These are phyloP conservation scores for Trametopsis cervina DNA, from an alignment of 768 basidiomycete species.

Conservation along the genomic window DNA sequence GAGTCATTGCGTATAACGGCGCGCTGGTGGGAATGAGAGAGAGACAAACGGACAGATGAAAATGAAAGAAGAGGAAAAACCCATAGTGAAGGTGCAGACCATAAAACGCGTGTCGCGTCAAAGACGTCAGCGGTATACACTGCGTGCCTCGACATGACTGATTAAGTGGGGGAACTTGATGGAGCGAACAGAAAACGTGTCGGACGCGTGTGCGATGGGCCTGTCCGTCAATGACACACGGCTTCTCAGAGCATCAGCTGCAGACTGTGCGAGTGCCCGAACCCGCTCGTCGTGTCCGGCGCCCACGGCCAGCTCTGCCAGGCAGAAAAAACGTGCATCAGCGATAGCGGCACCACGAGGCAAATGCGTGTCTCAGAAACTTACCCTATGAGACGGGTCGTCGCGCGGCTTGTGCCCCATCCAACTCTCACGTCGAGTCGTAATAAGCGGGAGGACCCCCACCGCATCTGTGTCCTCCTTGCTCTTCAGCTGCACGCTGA, in stretches of 20 bases:
- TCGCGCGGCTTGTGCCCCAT: conserved; percentile 11
- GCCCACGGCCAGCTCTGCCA: conserved; percentile 13
- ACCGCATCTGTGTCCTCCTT: conserved; percentile 20
- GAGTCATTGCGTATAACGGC: no score
- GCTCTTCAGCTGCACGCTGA: conserved; percentile 33
- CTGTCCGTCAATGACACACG: no score
- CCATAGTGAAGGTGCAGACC: no score
- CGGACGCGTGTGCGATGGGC: no score
- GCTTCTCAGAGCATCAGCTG: conserved; percentile 6
- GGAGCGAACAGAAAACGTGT: no score
- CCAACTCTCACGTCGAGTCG: conserved; percentile 11
- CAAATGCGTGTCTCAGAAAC: conserved; percentile 2
- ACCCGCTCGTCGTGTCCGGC: conserved; percentile 1
- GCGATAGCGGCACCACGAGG: conserved; percentile 1
- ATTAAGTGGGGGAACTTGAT: no score
- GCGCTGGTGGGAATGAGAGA: no score
- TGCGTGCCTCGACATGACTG: no score
- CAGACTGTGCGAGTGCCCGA: conserved; percentile 2
- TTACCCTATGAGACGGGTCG: conserved; percentile 10
- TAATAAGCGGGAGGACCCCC: conserved; percentile 6
- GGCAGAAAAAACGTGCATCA: conserved; percentile 9
- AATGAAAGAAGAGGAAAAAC: no score
- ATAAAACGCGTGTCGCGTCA: no score
- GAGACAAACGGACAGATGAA: no score
- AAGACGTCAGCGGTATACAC: no score